Evolutionary conservation across 2,329 filamentous ascomycete genomes (phyloP), one percentile per base, ranked within the genome.

Genomic region (Rhinocladiella similis): DNA sequence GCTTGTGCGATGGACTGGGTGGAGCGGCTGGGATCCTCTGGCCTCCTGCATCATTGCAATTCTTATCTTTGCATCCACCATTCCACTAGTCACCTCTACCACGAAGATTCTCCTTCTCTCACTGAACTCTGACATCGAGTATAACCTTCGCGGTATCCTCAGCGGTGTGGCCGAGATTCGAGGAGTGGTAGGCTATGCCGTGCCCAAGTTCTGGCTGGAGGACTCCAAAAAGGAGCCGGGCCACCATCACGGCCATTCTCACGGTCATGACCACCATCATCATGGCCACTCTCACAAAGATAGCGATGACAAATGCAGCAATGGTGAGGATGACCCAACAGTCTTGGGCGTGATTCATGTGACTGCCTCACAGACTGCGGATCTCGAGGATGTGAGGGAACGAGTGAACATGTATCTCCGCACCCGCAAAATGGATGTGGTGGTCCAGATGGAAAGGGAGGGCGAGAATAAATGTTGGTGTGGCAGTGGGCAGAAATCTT

Each of bases 21-120:
- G 93, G 91, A 83, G 90, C 5, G 91, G 93, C 20, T 99, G 93
- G 85, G 94, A 99, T 70, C 94, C 94, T 2, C 75, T 97, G 18
- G 94, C 94, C 0, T 97, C 93, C 0, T 95, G 92, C 71, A 81
- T 97, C 57, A 99, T 99, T 64, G 93, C 94, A 0, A 81, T 94
- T 22, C 80, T 99, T 46, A 99, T 99, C 63, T 92, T 97, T 70
- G 82, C 88, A n/a, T 96, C 92, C 7, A 90, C 94, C 0, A 84
- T 93, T 27, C 94, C 94, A 0, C 82, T 99, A 0, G 91, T 99
- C 19, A 85, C 85, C 60, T 91, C 89, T 14, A 91, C 90, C 1
- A 94, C 91, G 1, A 88, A 87, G 66, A 87, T 89, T 18, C 77
- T 99, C 3, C 79, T 99, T 19, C 81, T 99, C 2, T 90, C 91